Base-by-base conservation (phyloP, 2,329 filamentous ascomycete species). In the Epichloe gansuensis region DNA sequence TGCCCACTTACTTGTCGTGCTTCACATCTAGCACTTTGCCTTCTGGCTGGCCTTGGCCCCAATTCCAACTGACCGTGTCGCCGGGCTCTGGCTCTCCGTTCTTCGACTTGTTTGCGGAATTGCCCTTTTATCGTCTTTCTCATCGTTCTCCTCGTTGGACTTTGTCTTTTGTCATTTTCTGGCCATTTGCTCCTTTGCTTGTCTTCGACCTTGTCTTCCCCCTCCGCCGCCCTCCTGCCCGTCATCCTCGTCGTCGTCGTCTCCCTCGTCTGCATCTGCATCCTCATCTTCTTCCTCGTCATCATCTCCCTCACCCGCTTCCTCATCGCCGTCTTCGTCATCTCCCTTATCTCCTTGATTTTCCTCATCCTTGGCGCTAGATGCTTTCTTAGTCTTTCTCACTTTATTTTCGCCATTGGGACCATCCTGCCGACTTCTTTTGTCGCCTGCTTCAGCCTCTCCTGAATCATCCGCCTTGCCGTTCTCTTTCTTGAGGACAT, bases 41-140 rank as follows among this genome's bases (percentile, higher is more conserved):
- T 54, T 72, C 54, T 1, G 72, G 70, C 21, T 73, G 65, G 8
- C 70, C 71, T 17, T 61, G 61, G 12, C 71, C 71, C 72, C 72
- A 74, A 28, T 72, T 72, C 72, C 72, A 74, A 57, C 69, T 73
- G 7, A 74, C 72, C 0, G 65, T 74, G 7, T 74, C 70, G 2
- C 71, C 72, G 45, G 65, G 62, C 31, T 69, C 57, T 0, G 68
- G 69, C 0, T 64, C 67, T 34, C 59, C 62, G 15, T 62, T 42
- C 44, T 53, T 59, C 25, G 37, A 31, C 9, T 51, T 42, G 6
- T 3, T 31, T 7, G 52, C 44, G 5, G 60, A 57, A 5, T 46
- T 48, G 9, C 50, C 42, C 11, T 50, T 49, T 15, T 50, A 7
- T 55, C 34, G n/a, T n/a, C 23, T 1, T 48, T 17, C 12, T 46